A percentile compares a stretch with the other conserved stretches of the same genome.
Conservation (phyloP, 495 filamentous ascomycete genomes). For the Cercophora newfieldiana region DNA sequence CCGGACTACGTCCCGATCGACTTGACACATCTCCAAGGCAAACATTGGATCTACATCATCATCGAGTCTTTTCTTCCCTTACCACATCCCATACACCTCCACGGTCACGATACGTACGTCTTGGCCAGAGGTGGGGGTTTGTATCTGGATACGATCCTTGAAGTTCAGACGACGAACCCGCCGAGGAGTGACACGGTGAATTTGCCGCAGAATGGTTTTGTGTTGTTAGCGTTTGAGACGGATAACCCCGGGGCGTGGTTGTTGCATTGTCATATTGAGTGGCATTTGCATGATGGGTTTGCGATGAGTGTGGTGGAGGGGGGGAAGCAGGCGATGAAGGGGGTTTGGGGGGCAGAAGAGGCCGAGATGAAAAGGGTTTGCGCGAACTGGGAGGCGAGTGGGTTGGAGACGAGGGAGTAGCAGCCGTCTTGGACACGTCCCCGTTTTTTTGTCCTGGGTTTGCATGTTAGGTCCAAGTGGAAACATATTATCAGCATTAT, state of each 20-base stretch:
- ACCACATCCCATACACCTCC: conserved; percentile 56
- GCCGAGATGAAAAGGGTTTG: background rate
- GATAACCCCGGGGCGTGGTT: conserved; percentile 51
- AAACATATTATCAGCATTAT: no score
- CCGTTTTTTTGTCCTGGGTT: no score
- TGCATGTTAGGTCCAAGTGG: no score
- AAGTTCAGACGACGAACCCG: conserved; percentile 41
- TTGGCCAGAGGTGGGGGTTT: conserved; percentile 46
- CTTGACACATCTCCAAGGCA: conserved; percentile 23
- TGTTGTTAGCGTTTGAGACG: conserved; percentile 47
- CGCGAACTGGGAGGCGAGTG: background rate
- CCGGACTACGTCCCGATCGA: conserved; percentile 33
- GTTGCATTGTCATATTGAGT: conserved; percentile 52
- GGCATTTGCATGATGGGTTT: conserved; percentile 35
- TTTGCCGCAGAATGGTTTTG: conserved; percentile 38
- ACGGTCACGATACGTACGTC: conserved; percentile 61
- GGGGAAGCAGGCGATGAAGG: background rate
- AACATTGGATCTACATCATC: conserved; percentile 36
- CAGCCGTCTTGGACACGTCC: no score
- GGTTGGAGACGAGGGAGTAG: background rate
- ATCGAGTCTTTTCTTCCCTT: conserved; percentile 37
- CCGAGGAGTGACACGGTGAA: conserved; percentile 39
- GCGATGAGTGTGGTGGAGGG: background rate
- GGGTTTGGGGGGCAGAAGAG: background rate
- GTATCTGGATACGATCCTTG: conserved; percentile 34